Conservation (phyloP, 441 rosid species). For the Adansonia gregorii region DNA sequence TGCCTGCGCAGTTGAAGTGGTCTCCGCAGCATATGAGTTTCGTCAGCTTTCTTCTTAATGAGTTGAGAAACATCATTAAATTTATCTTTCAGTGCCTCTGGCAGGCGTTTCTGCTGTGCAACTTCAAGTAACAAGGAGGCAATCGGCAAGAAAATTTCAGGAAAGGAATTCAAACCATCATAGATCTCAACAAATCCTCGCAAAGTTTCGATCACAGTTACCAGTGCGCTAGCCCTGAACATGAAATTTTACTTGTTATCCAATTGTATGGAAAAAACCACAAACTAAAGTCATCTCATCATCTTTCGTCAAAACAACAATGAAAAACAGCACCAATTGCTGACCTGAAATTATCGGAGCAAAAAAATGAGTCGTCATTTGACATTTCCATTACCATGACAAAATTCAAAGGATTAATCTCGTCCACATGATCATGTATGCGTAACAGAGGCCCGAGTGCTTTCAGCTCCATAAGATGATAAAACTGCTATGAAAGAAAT, state of each 20-base stretch:
- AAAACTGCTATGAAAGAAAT: constrained; percentile 51
- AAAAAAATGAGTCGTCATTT: constrained; percentile 61
- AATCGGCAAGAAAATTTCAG: constrained; percentile 71
- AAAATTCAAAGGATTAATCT: constrained; percentile 68
- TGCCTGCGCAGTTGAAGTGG: constrained; percentile 80
- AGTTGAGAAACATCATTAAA: constrained; percentile 52
- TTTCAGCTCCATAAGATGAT: constrained; percentile 62
- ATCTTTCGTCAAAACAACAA: not conserved
- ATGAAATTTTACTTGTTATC: not conserved
- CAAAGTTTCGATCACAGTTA: constrained; percentile 59
- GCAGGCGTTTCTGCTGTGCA: constrained; percentile 54
- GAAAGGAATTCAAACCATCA: constrained; percentile 66
- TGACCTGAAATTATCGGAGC: constrained; percentile 78
- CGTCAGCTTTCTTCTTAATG: constrained; percentile 57
- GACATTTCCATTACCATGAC: constrained; percentile 62
- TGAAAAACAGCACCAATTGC: constrained; percentile 17
- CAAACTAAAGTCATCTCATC: not conserved
- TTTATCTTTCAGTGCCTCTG: constrained; percentile 57
- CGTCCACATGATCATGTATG: constrained; percentile 42
- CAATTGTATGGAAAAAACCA: not conserved
- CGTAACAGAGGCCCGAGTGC: constrained; percentile 56
- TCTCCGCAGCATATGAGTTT: constrained; percentile 49
- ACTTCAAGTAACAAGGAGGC: constrained; percentile 55
- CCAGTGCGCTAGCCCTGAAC: constrained; percentile 68
- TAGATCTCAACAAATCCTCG: constrained; percentile 57